Conservation (phyloP, 805 yeast genomes). For the Teunomyces barrocoloradensis region DNA sequence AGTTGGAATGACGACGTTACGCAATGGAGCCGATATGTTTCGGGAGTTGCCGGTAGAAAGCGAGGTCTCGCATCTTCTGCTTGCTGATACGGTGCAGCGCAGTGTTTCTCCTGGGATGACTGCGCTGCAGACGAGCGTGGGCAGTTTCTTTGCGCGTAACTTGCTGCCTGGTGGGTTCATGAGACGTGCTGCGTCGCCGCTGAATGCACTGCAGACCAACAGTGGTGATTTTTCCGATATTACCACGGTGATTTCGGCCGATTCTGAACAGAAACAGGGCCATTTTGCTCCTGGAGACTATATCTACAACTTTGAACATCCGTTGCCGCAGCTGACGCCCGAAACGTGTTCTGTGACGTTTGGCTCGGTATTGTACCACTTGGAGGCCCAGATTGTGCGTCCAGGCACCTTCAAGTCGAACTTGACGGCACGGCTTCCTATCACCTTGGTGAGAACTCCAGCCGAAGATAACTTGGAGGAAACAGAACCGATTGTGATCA, state of each 20-base stretch:
- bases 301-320: conserved; percentile 86
- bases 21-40: conserved; percentile 50
- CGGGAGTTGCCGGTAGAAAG: conserved; percentile 25
- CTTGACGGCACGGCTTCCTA: conserved; percentile 58
- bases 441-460: conserved; percentile 71
- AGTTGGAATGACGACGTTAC: conserved; percentile 19
- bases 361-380: conserved; percentile 70
- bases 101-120: conserved; percentile 11
- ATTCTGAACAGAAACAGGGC: conserved; percentile 25
- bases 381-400: conserved; percentile 71
- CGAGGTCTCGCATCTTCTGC: conserved; percentile 37
- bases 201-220: conserved; percentile 16
- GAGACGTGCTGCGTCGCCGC: conserved; percentile 30
- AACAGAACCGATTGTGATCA: conserved; percentile 88
- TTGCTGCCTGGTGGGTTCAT: conserved; percentile 27
- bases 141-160: conserved; percentile 24
- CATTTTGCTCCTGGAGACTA: conserved; percentile 84
- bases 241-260: conserved; percentile 18
- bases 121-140: conserved; percentile 1
- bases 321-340: conserved; percentile 77
- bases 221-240: conserved; percentile 19
- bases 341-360: conserved; percentile 77
- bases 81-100: conserved; percentile 27
- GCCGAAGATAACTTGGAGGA: conserved; percentile 79
- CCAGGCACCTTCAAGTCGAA: conserved; percentile 84